Base-by-base conservation (phyloP, 2,329 filamentous ascomycete genomes). In the Colletotrichum chrysophilum region DNA sequence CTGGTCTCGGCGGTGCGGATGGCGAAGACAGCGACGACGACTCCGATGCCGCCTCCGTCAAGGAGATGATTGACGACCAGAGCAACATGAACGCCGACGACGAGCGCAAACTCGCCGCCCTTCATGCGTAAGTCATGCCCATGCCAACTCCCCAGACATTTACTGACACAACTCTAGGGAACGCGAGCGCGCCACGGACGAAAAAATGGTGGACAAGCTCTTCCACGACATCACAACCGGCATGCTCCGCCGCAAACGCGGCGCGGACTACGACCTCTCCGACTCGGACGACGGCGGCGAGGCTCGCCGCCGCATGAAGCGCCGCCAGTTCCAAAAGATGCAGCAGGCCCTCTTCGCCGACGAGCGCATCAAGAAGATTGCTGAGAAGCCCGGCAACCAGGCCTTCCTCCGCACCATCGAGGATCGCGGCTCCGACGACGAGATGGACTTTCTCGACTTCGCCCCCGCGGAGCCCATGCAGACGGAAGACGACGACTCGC, bases 201-300 rank as follows among this genome's bases (percentile, higher is more conserved):
- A 98, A 83, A 95, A 96, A 80, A 92, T 95, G 78, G 94, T 98
- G 16, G 94, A 96, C 80, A 97, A 97, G 86, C 90, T 99, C 67
- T 95, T 97, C 89, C 96, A 95, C 79, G 96, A 98, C 82, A 94
- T 99, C 80, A 97, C 95, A 6, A 97, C 94, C 14, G 97, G 97
- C 66, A 94, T 93, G 83, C 90, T 99, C 66, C 94, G 96, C 13
- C 93, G 95, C 77, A 96, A 97, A 83, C 93, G 94, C 81, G 94
- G 93, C 77, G 90, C 94, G 82, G 94, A 96, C 79, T 93, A 96
- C 77, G 94, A 96, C 79, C 90, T 98, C 26, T 96, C 95, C 7
- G 97, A 98, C 83, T 96, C 95, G 4, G 96, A 98, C 78, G 96
- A 98, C 79, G 95, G 94, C 77, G 92, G 94, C 21, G 94, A 96